Base-by-base conservation (phyloP, 306 rosid genomes). In the Calophaca sinica region DNA sequence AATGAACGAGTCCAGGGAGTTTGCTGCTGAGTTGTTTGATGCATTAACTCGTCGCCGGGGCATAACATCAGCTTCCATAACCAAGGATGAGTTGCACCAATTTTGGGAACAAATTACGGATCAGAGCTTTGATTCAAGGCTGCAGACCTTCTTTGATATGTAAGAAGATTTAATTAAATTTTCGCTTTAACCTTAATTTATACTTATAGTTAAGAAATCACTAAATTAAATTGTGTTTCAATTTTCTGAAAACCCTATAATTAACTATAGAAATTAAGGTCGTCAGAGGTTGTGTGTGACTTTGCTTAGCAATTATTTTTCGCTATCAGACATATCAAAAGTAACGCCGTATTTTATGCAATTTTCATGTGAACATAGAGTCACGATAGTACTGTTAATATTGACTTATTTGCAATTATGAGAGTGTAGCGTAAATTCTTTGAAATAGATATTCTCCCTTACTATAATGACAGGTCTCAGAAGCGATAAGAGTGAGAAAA, bases 101-200 rank as follows among this genome's bases (percentile, higher is more conserved):
- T 94, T 91, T 31, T 94, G 97, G 98, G 98, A 91, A 36, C 97
- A 94, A 45, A 91, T 94, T 62, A 69, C 91, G 0, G 97, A 94
- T 66, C 85, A 83, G 59, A 91, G 96, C 77, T 94, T 94, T 68
- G 96, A 94, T 70, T 86, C 98, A 4, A 89, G 94, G 79, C 88
- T 94, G 0, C 98, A 91, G 73, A 94, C 96, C 12, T 94, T 94
- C 86, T 94, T 94, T 76, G 97, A 91, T 73, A 94, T 94, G 98
- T 93, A 79, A 76, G 93, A 77, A 79, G 88, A n/a, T 3, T 15
- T 11, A 2, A 4, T 28, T 36, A 45, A 9, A 0, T 20, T 55
- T 62, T 52, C 0, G 0, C 3, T 51, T 61, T 15, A 2, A 0
- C 2, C 48, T 46, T 46, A 11, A 6, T 42, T 57, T 63, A 31